Base-by-base conservation (phyloP, 306 rosid genomes). In the Albizia julibrissin region DNA sequence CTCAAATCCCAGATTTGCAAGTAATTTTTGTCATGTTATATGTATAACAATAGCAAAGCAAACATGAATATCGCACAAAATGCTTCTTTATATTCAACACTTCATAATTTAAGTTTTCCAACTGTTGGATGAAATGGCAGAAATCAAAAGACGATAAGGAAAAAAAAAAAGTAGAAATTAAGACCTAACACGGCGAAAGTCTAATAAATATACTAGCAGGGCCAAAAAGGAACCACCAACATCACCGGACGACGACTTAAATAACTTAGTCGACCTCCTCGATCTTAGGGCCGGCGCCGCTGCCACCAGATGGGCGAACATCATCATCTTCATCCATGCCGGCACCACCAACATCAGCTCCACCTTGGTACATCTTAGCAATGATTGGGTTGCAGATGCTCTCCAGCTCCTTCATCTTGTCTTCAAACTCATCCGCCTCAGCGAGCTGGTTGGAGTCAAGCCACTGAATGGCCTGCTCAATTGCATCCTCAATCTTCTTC, bases 301-400 rank as follows among this genome's bases (percentile, higher is more conserved):
- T 78, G 6, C 90, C 87, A 69, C 88, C 72, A 15, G 91, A 78
- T 10, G 93, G 88, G 37, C 89, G 91, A 29, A 66, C 90, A 62
- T 90, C 95, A 29, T 52, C 61, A 24, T 87, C 92, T 62, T 89
- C 92, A 68, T 88, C 90, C 69, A 71, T 69, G 0, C 54, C 90
- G 10, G 78, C 85, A 10, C 80, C 85, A 29, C 82, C 88, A 9
- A 64, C 77, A 42, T 84, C 94, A 68, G 86, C 94, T 0, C 91
- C 94, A 4, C 94, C 95, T 71, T 89, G 92, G 77, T 93, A 89
- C 95, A 93, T 91, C 87, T 91, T 93, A 3, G 97, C 95, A 10
- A 93, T 91, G 24, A 91, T 87, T 15, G 94, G 97, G 65, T 92
- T 92, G 31, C 93, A 92, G 6, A 91, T 47, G 10, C 89, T 70